These are phyloP conservation scores for Westerdykella aurantiaca DNA, from an alignment of 2,329 filamentous ascomycete genomes.

Conservation along the genomic window DNA sequence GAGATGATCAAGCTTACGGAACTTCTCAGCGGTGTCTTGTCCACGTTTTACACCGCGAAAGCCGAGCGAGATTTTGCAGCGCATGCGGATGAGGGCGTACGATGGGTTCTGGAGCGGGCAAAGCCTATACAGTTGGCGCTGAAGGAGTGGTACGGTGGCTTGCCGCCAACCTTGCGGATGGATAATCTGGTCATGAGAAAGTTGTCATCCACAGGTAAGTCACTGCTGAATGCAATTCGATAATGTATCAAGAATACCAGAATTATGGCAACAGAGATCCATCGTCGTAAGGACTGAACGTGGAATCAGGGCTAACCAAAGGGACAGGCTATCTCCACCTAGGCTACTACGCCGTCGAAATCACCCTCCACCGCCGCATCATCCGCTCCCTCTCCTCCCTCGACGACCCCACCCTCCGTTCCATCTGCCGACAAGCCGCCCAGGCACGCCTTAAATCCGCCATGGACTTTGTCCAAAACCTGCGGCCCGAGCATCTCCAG, in stretches of 20 bases:
- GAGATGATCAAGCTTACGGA: slow-evolving; percentile 49
- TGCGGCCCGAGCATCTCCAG: slow-evolving; percentile 43
- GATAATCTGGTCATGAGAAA: slow-evolving; percentile 36
- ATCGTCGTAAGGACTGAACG: too few species aligned
- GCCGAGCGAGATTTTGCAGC: slow-evolving; percentile 42
- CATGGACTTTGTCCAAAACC: slow-evolving; percentile 42
- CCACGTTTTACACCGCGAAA: slow-evolving; percentile 48
- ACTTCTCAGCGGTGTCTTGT: slow-evolving; percentile 48
- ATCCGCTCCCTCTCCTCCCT: slow-evolving; percentile 30
- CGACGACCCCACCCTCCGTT: slow-evolving; percentile 27
- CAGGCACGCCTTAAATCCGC: slow-evolving; percentile 40
- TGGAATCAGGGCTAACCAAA: background rate
- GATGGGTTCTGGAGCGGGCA: slow-evolving; percentile 47
- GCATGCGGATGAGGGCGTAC: slow-evolving; percentile 41
- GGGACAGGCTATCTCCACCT: slow-evolving; percentile 40
- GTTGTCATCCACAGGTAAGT: slow-evolving; percentile 24
- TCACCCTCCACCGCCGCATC: slow-evolving; percentile 42
- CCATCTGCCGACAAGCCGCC: slow-evolving; percentile 41
- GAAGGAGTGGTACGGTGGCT: slow-evolving; percentile 48
- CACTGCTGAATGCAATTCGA: background rate
- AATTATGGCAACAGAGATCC: too few species aligned
- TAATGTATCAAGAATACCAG: too few species aligned
- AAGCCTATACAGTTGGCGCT: slow-evolving; percentile 51
- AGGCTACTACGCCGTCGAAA: slow-evolving; percentile 44
- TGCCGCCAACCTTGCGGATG: slow-evolving; percentile 47